A percentile compares a stretch with the other conserved stretches of the same genome.
Evolutionary conservation across 257 asterid species (phyloP).

Genomic region (Linderniella brevidens): DNA sequence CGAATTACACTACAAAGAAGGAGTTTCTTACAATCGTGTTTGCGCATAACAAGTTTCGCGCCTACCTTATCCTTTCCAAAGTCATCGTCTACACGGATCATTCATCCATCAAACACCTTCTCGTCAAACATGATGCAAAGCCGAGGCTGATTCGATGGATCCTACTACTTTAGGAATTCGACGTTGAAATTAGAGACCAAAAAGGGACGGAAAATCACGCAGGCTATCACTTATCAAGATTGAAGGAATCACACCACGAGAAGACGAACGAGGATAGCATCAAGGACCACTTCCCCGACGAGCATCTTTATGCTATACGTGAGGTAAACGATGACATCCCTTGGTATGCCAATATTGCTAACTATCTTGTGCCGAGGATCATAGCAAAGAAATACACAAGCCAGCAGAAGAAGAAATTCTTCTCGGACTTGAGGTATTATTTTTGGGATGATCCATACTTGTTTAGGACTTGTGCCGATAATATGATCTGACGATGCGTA

Average conservation of each 20-base stretch:
- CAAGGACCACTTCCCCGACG: too few species aligned
- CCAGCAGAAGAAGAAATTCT: neutral
- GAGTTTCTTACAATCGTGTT: neutral
- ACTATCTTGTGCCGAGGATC: neutral
- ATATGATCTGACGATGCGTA: neutral
- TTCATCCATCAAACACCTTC: too few species aligned
- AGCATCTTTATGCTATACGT: too few species aligned
- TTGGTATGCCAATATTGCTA: neutral
- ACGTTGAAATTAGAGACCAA: neutral
- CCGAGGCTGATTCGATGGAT: neutral
- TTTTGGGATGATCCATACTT: neutral
- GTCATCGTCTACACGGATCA: neutral
- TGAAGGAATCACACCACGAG: neutral
- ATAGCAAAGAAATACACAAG: neutral
- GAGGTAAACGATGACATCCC: neutral
- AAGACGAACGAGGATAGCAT: too few species aligned
- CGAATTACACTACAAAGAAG: neutral
- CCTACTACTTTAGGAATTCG: neutral
- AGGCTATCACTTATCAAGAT: neutral
- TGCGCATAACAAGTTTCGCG: neutral
- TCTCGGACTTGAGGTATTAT: neutral
- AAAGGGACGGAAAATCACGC: neutral
- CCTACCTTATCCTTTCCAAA: neutral
- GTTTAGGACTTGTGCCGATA: neutral
- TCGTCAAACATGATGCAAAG: too few species aligned